Percentiles rank a stretch among this genome's conserved stretches.
Conservation (phyloP, 805 yeast genomes). For the Cyberlindnera galapagoensis region DNA sequence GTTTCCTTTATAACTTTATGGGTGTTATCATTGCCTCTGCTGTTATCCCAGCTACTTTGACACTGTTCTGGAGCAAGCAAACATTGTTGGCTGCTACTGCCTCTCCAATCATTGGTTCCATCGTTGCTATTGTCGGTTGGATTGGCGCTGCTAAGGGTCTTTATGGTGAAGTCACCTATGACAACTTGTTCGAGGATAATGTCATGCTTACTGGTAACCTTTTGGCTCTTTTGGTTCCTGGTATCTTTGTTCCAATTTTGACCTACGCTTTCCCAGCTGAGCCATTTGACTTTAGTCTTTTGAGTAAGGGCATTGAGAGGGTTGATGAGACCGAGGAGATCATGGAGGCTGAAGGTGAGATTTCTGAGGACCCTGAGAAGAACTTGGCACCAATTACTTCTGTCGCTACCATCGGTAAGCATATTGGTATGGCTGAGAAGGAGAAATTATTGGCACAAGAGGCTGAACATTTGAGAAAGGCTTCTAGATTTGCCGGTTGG, state of each 20-base stretch:
- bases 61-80: conserved; percentile 57
- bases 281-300: conserved; percentile 63
- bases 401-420: conserved; percentile 26
- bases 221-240: conserved; percentile 72
- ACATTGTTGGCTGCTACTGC: conserved; percentile 62
- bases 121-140: conserved; percentile 69
- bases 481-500: conserved; percentile 54
- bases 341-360: conserved; percentile 33
- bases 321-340: conserved; percentile 71
- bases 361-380: conserved; percentile 11
- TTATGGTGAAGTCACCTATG: conserved; percentile 37
- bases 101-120: conserved; percentile 77
- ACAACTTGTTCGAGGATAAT: conserved; percentile 69
- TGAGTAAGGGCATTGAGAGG: conserved; percentile 48
- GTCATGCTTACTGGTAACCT: conserved; percentile 89
- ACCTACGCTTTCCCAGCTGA: conserved; percentile 66
- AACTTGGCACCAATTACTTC: conserved; percentile 27
- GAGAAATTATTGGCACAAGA: conserved; percentile 40
- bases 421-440: conserved; percentile 19
- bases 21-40: conserved; percentile 86
- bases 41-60: conserved; percentile 69
- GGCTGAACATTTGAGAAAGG: conserved; percentile 41
- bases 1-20: conserved; percentile 82
- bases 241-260: conserved; percentile 57
- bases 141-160: conserved; percentile 40